Evolutionary conservation across 2,329 filamentous ascomycete species (phyloP).

Genomic region (Botrytis pseudocinerea): DNA sequence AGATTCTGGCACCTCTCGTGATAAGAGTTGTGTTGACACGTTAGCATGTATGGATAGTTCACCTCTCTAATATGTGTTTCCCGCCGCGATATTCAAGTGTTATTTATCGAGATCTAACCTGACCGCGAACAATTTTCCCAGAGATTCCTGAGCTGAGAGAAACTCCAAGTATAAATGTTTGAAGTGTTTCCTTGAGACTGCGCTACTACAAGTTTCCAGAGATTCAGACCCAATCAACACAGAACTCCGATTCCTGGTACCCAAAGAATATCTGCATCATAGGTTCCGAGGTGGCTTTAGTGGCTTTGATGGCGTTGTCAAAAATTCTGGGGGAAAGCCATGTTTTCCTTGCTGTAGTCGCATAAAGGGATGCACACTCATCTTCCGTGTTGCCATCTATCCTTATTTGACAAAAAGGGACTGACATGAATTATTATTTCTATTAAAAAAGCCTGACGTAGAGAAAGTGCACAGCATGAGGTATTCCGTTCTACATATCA

Average conservation of each 20-base stretch:
- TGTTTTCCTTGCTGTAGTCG: not conserved
- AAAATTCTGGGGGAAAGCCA: not conserved
- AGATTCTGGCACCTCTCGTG: not conserved
- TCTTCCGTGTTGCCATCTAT: not conserved
- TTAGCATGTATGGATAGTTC: not conserved
- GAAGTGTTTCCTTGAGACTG: not conserved
- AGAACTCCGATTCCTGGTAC: not conserved
- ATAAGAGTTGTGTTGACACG: not conserved
- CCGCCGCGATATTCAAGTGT: no score
- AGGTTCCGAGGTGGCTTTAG: not conserved
- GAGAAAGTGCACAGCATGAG: not conserved
- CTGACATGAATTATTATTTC: not conserved
- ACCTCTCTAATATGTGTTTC: no score
- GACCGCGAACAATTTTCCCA: not conserved
- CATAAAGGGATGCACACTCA: not conserved
- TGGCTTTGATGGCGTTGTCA: not conserved
- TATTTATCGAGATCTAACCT: not conserved
- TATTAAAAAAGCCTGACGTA: accelerated
- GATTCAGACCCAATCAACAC: not conserved
- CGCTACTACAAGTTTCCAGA: not conserved
- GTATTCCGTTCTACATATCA: not conserved
- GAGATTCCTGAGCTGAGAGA: not conserved
- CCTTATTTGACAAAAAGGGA: not conserved
- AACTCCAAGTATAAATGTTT: not conserved
- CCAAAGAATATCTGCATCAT: not conserved